A percentile compares a stretch with the other conserved stretches of the same genome.
These are phyloP conservation scores for Dichomitus squalens DNA, from an alignment of 1,284 basidiomycete genomes.

Conservation along the genomic window DNA sequence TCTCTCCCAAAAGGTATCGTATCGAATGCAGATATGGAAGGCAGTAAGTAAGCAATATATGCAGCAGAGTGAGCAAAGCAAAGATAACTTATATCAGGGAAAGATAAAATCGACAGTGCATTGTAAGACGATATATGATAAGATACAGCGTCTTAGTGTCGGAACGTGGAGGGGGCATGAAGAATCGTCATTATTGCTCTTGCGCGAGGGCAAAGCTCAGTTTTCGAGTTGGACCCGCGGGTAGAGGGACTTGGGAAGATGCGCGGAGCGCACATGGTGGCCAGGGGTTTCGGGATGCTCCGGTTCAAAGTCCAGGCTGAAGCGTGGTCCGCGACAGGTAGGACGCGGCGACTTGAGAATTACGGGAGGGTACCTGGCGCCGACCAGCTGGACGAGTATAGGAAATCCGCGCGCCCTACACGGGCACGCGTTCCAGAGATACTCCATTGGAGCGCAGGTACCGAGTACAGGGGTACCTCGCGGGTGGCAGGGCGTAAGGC, in stretches of 20 bases:
- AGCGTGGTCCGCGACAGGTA: neutral
- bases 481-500: conserved; percentile 1
- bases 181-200: no score
- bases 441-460: neutral
- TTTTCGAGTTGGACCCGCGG: no score
- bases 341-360: neutral
- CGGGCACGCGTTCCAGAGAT: neutral
- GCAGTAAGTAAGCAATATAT: neutral
- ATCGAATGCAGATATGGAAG: neutral
- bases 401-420: neutral
- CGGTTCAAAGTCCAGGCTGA: no score
- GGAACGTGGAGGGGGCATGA: no score
- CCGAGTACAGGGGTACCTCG: neutral
- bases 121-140: neutral
- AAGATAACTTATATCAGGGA: neutral
- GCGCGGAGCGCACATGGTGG: no score
- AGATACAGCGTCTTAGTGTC: neutral
- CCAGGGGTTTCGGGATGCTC: no score
- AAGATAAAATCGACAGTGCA: neutral
- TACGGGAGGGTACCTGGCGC: neutral
- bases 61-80: neutral
- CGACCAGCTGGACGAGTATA: neutral
- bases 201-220: no score
- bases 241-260: no score
- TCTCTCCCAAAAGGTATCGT: no score